Conservation (phyloP, 208 protist genomes). For the Acanthamoeba culbertsoni region DNA sequence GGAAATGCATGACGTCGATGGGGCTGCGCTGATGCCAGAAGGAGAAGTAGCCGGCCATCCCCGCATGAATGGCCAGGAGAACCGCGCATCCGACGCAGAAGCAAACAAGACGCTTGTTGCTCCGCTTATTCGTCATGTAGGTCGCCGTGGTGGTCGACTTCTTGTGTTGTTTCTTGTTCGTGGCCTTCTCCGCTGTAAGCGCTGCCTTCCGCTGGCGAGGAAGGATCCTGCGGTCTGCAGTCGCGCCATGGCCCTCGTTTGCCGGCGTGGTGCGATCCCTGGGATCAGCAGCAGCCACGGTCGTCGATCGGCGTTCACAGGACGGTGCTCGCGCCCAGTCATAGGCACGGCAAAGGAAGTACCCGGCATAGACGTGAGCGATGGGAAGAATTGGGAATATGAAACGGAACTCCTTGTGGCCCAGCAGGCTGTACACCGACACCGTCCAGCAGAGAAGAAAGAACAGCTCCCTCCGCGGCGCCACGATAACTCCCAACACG, state of each 20-base stretch:
- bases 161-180: not conserved
- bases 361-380: conserved; percentile 50
- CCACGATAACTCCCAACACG: not conserved
- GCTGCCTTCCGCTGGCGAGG: not conserved
- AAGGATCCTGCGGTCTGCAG: conserved; percentile 53
- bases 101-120: not conserved
- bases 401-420: conserved; percentile 93
- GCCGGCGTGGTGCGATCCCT: no score
- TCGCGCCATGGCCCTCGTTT: no score
- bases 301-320: no score
- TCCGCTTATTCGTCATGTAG: not conserved
- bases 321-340: no score
- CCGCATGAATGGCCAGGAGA: not conserved
- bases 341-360: conserved; percentile 12
- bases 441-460: conserved; percentile 73
- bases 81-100: not conserved
- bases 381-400: conserved; percentile 76
- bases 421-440: conserved; percentile 84
- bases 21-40: conserved; percentile 72
- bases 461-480: not conserved
- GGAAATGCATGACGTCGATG: conserved; percentile 73
- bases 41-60: conserved; percentile 72
- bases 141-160: not conserved
- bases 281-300: not conserved
- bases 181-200: not conserved